A percentile compares a stretch with the other conserved stretches of the same genome.
Conservation (phyloP, 768 basidiomycete genomes). For the Mycena haematopus region DNA sequence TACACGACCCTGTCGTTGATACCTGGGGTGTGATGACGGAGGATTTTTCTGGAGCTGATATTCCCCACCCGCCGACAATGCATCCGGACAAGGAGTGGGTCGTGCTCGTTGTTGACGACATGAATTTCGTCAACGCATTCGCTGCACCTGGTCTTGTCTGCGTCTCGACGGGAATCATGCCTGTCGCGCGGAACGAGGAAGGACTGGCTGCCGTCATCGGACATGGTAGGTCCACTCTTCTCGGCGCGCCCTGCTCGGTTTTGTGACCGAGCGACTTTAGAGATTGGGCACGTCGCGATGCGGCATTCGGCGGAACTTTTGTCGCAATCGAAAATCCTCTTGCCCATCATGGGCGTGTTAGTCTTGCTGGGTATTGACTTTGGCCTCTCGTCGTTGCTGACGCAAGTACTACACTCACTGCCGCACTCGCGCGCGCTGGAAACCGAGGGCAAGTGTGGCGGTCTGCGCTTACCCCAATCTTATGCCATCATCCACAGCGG, state of each 20-base stretch:
- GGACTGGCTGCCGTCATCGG: slow-evolving; percentile 29
- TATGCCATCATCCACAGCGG: slow-evolving; percentile 55
- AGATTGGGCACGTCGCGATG: slow-evolving; percentile 28
- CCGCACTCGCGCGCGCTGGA: slow-evolving; percentile 88
- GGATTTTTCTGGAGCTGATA: background rate
- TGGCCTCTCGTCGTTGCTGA: slow-evolving; percentile 53
- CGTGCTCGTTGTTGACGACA: slow-evolving; percentile 28
- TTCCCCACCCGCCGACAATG: slow-evolving; percentile 16
- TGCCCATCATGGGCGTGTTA: slow-evolving; percentile 44
- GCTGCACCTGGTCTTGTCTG: slow-evolving; percentile 46
- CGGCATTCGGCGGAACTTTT: slow-evolving; percentile 21
- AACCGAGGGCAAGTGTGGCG: slow-evolving; percentile 63
- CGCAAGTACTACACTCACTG: slow-evolving; percentile 64
- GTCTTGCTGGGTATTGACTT: slow-evolving; percentile 61
- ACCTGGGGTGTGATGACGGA: slow-evolving; percentile 58
- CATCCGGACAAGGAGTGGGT: slow-evolving; percentile 23
- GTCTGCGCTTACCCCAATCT: background rate
- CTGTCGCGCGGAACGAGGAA: slow-evolving; percentile 24
- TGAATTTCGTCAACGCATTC: slow-evolving; percentile 25
- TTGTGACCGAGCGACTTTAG: slow-evolving; percentile 20
- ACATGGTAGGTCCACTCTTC: slow-evolving; percentile 15
- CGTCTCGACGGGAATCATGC: slow-evolving; percentile 29
- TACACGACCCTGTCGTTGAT: slow-evolving; percentile 64
- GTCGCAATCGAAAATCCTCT: slow-evolving; percentile 37
- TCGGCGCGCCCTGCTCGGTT: slow-evolving; percentile 10